Evolutionary conservation across 768 basidiomycete species (phyloP).

Genomic region (Boletellus ananiceps): DNA sequence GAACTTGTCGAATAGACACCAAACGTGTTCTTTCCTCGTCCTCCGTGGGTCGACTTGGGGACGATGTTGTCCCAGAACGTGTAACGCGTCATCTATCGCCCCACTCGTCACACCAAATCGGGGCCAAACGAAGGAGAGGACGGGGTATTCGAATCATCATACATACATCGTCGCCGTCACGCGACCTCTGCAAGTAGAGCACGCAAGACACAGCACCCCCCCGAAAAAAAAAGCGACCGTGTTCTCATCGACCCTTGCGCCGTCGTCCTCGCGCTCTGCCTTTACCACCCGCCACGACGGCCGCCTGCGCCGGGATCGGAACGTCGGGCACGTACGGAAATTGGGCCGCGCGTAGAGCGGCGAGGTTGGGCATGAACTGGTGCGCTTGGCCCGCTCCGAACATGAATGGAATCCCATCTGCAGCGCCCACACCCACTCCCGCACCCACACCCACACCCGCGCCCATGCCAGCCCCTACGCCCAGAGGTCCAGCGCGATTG

Average conservation of each 20-base stretch:
- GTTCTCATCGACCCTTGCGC: slow-evolving; percentile 5
- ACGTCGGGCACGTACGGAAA: neutral
- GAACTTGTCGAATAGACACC: no score
- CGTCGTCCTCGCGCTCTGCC: neutral
- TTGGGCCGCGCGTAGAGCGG: neutral
- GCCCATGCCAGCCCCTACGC: neutral
- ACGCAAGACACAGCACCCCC: no score
- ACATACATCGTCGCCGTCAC: no score
- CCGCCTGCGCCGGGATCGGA: neutral
- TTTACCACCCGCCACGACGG: neutral
- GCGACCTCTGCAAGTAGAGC: no score
- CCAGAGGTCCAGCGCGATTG: neutral
- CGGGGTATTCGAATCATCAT: neutral
- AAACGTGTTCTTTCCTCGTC: no score
- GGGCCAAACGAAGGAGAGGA: no score
- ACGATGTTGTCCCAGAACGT: no score
- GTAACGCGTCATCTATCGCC: no score
- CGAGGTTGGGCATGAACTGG: slow-evolving; percentile 1
- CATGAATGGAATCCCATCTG: slow-evolving; percentile 1
- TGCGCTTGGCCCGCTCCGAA: slow-evolving; percentile 18
- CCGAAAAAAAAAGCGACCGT: no score
- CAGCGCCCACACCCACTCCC: neutral
- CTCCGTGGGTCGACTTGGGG: no score
- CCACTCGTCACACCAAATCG: neutral
- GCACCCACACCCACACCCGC: neutral